These are phyloP conservation scores for Sanghuangporus baumii DNA, from an alignment of 1,284 basidiomycete genomes.

Conservation along the genomic window DNA sequence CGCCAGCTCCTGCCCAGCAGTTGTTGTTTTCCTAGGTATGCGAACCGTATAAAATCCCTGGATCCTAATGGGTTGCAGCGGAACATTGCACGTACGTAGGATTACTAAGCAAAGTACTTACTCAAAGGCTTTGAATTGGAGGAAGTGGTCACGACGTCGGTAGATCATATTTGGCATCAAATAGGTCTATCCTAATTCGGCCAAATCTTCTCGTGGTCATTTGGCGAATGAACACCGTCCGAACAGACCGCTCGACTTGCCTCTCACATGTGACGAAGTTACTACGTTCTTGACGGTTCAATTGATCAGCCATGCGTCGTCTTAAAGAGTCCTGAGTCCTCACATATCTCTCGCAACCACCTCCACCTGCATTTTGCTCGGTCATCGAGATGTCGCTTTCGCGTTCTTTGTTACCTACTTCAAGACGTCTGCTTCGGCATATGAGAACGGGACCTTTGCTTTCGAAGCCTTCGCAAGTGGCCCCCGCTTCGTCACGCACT, in stretches of 20 bases:
- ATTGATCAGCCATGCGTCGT: background rate
- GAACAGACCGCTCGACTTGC: background rate
- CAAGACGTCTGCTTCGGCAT: background rate
- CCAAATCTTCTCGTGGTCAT: background rate
- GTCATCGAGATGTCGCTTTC: background rate
- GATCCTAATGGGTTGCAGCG: no score
- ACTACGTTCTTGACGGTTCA: background rate
- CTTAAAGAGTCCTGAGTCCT: background rate
- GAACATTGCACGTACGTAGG: no score
- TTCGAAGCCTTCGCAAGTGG: background rate
- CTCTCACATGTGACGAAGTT: background rate
- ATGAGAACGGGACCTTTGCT: background rate
- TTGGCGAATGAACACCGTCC: background rate
- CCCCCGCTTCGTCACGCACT: background rate
- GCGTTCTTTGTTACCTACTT: background rate
- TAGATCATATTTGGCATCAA: background rate
- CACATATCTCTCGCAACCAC: background rate
- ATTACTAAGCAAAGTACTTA: no score
- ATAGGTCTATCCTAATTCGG: background rate
- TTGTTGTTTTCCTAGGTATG: no score
- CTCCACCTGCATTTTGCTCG: background rate
- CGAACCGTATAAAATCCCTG: no score
- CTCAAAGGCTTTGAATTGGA: no score
- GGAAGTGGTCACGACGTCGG: background rate
- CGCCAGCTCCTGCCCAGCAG: no score